Base-by-base conservation (phyloP, 2,329 filamentous ascomycete species). In the Fusarium burgessii region DNA sequence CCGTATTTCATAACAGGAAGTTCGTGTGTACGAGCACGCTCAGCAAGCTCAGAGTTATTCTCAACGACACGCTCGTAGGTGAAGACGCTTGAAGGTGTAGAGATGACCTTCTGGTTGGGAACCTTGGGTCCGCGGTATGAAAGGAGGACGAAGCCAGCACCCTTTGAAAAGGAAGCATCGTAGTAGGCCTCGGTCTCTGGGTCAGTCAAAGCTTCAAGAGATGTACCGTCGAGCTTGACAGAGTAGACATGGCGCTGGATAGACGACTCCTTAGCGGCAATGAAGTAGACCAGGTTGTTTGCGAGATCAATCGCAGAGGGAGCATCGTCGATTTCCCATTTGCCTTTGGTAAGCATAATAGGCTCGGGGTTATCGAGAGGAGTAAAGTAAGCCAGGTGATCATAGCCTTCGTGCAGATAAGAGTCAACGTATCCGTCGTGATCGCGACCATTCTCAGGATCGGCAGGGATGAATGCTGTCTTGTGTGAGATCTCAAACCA, bases 401-500 rank as follows among this genome's bases (percentile, higher is more conserved):
- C 93, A 74, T 93, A 93, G 59, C 94, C 91, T 23, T 97, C 88
- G 77, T 97, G 86, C 59, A 98, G 92, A 64, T 98, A 85, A 1
- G 92, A 94, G 80, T 99, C 96, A 68, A 99, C 91, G 77, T 99
- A 99, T 25, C 96, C 96, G 80, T 98, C 94, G 8, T 95, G 82
- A 4, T 88, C 85, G 25, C 95, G 90, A 17, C 93, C 93, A 68
- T 93, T 93, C 14, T 83, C 80, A 25, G 92, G 88, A 78, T 98
- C 93, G 6, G 94, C 93, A 4, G 96, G 96, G 62, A 99, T 91
- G 77, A 92, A 98, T 17, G 85, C 90, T 6, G 95, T 97, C 43
- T 91, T 89, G 75, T 97, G 92, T 2, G 94, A 93, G 43, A 97
- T 93, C 82, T 99, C 96, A 75, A 98, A 95, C 96, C 96, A 99